phyloP scores from a whole-genome alignment of 805 yeast species.

The Naumovozyma castellii region DNA sequence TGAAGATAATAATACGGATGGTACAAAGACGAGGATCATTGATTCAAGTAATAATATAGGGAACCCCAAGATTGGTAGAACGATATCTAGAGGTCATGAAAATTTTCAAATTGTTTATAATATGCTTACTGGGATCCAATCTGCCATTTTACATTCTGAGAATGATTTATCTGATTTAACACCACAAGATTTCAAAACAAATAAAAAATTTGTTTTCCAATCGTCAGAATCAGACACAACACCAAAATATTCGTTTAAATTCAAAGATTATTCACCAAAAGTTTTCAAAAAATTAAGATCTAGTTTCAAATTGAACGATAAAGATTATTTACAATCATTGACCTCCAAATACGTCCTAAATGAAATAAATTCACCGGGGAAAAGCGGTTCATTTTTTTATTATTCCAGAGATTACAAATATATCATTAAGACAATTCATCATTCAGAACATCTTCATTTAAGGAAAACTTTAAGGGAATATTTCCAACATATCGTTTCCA shows the following conservation, averaged over 20 bases:
- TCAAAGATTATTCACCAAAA: conserved; percentile 93
- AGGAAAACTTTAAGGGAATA: conserved; percentile 66
- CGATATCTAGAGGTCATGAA: conserved; percentile 83
- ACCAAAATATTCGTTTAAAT: conserved; percentile 77
- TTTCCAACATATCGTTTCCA: conserved; percentile 67
- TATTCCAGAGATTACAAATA: conserved; percentile 87
- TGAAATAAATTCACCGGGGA: conserved; percentile 92
- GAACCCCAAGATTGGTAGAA: conserved; percentile 62
- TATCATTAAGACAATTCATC: conserved; percentile 93
- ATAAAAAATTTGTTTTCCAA: conserved; percentile 80
- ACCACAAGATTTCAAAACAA: conserved; percentile 54
- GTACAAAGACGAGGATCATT: no score
- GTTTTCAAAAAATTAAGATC: conserved; percentile 76
- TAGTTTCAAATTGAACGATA: conserved; percentile 57
- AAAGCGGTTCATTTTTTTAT: conserved; percentile 92
- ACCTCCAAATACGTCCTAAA: conserved; percentile 88
- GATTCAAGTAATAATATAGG: no score
- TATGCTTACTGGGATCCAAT: conserved; percentile 92
- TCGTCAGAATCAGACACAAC: conserved; percentile 30
- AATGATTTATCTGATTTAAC: conserved; percentile 62
- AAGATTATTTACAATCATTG: conserved; percentile 83
- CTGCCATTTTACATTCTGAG: conserved; percentile 81
- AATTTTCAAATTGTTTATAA: conserved; percentile 90
- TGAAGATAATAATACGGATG: no score
- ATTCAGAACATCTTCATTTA: conserved; percentile 79